phyloP scores from a whole-genome alignment of 805 yeast species.

The Yamadazyma olivae region DNA sequence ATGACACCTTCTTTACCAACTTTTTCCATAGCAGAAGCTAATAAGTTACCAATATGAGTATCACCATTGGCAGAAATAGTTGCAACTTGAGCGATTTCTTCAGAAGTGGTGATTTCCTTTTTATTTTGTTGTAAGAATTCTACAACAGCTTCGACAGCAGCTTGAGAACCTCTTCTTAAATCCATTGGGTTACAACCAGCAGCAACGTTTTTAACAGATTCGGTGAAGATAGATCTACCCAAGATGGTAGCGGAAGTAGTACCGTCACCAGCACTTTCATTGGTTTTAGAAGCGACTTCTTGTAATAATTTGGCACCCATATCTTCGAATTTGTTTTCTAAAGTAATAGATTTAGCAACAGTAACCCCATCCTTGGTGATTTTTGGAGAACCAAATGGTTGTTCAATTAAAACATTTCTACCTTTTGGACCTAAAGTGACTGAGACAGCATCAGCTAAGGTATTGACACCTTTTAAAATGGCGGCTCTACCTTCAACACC shows the following conservation, averaged over 20 bases:
- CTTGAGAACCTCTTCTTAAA: conserved; percentile 93
- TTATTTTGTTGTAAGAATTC: conserved; percentile 79
- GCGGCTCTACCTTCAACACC: conserved; percentile 98
- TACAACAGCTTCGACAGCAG: conserved; percentile 93
- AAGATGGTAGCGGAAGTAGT: conserved; percentile 96
- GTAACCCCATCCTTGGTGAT: conserved; percentile 99
- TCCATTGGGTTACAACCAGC: conserved; percentile 99
- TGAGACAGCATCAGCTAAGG: conserved; percentile 92
- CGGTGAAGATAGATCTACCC: conserved; percentile 93
- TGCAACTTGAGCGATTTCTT: conserved; percentile 97
- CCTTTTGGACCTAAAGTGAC: conserved; percentile 98
- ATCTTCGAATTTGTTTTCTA: conserved; percentile 90
- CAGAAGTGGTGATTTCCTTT: conserved; percentile 90
- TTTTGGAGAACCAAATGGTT: conserved; percentile 94
- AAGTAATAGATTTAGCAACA: conserved; percentile 80
- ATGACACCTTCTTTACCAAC: conserved; percentile 99
- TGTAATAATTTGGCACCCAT: conserved; percentile 93
- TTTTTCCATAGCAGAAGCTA: conserved; percentile 93
- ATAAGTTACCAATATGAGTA: conserved; percentile 80
- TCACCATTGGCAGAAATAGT: conserved; percentile 98
- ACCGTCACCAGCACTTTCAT: conserved; percentile 98
- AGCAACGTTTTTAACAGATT: conserved; percentile 93
- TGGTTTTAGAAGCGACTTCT: conserved; percentile 96
- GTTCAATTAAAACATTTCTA: conserved; percentile 94
- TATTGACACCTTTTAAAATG: conserved; percentile 87